Percentiles rank a stretch among this genome's conserved stretches.
Conservation (phyloP, 192 early-diverging fungal genomes). For the Entomortierella beljakovae region DNA sequence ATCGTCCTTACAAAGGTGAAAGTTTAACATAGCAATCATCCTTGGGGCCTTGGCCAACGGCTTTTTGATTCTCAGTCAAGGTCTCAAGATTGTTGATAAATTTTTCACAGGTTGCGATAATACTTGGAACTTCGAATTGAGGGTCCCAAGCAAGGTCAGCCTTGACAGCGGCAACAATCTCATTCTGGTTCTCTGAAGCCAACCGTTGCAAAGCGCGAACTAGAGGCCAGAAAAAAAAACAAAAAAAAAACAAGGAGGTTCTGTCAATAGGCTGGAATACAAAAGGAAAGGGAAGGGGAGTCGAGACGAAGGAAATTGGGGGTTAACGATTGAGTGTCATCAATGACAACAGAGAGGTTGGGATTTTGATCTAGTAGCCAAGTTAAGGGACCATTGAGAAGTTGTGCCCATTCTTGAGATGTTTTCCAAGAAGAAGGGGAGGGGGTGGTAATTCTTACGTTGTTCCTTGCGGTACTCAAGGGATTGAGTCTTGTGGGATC, state of each 20-base stretch:
- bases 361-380: no score
- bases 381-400: no score
- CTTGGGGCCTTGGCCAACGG: background rate
- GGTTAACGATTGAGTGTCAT: background rate
- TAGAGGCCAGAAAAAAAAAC: no score
- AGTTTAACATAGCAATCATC: conserved; percentile 43
- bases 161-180: conserved; percentile 59
- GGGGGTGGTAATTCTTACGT: background rate
- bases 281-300: no score
- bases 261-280: no score
- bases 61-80: conserved; percentile 13
- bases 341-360: background rate
- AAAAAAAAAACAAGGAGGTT: no score
- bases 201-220: conserved; percentile 28
- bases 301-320: conserved; percentile 30
- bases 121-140: conserved; percentile 23
- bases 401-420: background rate
- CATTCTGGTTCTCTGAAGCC: conserved; percentile 62
- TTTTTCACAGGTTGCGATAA: conserved; percentile 1
- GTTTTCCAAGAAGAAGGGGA: background rate
- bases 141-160: conserved; percentile 66
- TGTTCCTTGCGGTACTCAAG: background rate
- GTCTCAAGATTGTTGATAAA: conserved; percentile 31
- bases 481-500: background rate
- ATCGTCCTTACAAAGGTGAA: conserved; percentile 28